Base-by-base conservation (phyloP, 139 green algal species). In the Picochlorum sp. region DNA sequence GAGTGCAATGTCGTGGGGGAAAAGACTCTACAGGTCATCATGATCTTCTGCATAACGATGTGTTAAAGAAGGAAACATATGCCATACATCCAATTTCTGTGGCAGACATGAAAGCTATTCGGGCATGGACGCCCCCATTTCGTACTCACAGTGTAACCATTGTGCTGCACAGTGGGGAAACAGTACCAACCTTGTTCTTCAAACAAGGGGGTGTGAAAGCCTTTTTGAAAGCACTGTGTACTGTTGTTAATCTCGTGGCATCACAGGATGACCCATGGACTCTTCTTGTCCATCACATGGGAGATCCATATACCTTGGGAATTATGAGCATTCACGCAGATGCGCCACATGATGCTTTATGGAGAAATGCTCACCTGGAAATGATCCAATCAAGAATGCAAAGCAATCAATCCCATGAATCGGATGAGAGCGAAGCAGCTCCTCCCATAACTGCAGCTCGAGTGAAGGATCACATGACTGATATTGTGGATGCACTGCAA, bases 161-260 rank as follows among this genome's bases (percentile, higher is more conserved):
- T 24, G 82, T 94, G n/a, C 79, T 92, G 37, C 46, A 46, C n/a
- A 70, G 65, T 61, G 89, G 87, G 1, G 60, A 93, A 4, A 89
- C 82, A 4, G 79, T 95, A 49, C 83, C 85, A 13, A 86, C 85
- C 3, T 72, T 95, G 7, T 79, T 87, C 64, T 94, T 96, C 72
- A 85, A 90, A 23, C 65, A n/a, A 21, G 79, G 79, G 47, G 79
- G 79, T 41, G 63, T 85, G 56, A 71, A 72, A 28, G 57, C 81
- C 5, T 78, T 87, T 41, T 49, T 78, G n/a, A 64, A 56, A 18
- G 58, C 56, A 21, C 59, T 80, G 32, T 41, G 56, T 16, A 69
- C 89, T 81, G 80, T 92, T 38, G 70, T 60, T 3, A 49, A 58
- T 14, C 60, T 94, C 56, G 57, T 83, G 13, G 82, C 77, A 58